Conservation (phyloP, 1,284 basidiomycete species). For the Puccinia triticina region DNA sequence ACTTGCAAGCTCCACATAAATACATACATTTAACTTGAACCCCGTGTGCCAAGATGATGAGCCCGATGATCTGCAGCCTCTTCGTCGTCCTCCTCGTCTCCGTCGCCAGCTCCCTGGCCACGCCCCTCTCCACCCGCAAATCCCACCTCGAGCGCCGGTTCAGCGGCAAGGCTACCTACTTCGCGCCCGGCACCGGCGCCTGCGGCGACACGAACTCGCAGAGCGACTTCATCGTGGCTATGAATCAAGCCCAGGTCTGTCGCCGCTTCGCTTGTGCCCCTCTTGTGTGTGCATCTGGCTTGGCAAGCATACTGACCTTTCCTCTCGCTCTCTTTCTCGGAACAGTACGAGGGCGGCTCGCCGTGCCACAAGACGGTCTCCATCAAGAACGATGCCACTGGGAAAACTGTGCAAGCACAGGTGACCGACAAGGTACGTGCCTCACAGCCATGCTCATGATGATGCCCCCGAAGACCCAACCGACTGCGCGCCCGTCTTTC, state of each 20-base stretch:
- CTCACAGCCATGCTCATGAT: no score
- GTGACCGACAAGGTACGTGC: slow-evolving; percentile 32
- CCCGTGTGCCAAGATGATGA: background rate
- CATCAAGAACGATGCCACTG: slow-evolving; percentile 18
- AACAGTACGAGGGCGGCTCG: slow-evolving; percentile 17
- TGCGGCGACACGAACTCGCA: slow-evolving; percentile 24
- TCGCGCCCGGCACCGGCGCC: slow-evolving; percentile 28
- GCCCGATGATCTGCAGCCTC: background rate
- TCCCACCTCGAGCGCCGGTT: background rate
- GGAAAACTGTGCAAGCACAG: slow-evolving; percentile 21
- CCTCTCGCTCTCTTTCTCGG: no score
- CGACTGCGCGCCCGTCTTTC: no score
- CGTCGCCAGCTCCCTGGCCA: background rate
- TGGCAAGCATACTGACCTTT: background rate
- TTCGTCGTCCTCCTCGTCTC: background rate
- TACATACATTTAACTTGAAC: no score
- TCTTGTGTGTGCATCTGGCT: background rate
- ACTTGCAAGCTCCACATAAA: background rate
- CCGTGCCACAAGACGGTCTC: slow-evolving; percentile 31
- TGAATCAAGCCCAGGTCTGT: slow-evolving; percentile 18
- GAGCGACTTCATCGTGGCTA: slow-evolving; percentile 36
- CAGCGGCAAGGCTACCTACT: slow-evolving; percentile 33
- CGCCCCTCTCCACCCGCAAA: background rate
- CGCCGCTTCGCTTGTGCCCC: background rate
- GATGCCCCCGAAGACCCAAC: no score